Evolutionary conservation across 352 stramenopile species (phyloP).

Genomic region (Globisporangium emineosum): DNA sequence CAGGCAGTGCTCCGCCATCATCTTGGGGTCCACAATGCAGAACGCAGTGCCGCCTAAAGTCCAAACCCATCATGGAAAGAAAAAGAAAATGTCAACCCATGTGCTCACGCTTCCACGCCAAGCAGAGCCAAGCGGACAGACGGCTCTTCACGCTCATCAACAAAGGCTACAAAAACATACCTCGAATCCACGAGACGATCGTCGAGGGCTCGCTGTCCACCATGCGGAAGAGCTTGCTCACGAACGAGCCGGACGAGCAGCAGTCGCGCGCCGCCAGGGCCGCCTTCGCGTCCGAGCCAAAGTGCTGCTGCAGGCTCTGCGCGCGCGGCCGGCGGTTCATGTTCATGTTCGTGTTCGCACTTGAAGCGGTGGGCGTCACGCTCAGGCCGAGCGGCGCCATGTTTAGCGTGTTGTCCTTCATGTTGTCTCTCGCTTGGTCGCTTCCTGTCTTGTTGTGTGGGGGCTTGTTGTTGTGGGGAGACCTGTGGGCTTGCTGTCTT

Average conservation of each 20-base stretch:
- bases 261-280: conserved; percentile 32
- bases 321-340: conserved; percentile 37
- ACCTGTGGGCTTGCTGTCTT: conserved; percentile 31
- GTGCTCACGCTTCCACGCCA: background rate
- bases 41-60: conserved; percentile 79
- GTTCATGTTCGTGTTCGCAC: conserved; percentile 3
- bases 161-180: conserved; percentile 16
- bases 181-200: conserved; percentile 82
- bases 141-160: too few species aligned
- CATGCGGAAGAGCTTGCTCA: conserved; percentile 86
- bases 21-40: conserved; percentile 88
- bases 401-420: conserved; percentile 28
- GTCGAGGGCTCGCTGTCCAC: conserved; percentile 75
- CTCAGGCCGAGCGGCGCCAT: background rate
- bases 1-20: conserved; percentile 85
- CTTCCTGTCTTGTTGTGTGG: conserved; percentile 17
- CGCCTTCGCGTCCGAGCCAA: conserved; percentile 20
- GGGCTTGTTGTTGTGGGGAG: background rate
- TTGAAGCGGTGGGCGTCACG: conserved; percentile 11
- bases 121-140: too few species aligned
- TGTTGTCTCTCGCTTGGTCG: conserved; percentile 15
- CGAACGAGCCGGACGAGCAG: conserved; percentile 73
- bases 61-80: conserved; percentile 3
- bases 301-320: conserved; percentile 49
- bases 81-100: conserved; percentile 10